phyloP scores from a whole-genome alignment of 306 rosid genomes.

The Lathyrus sativus region DNA sequence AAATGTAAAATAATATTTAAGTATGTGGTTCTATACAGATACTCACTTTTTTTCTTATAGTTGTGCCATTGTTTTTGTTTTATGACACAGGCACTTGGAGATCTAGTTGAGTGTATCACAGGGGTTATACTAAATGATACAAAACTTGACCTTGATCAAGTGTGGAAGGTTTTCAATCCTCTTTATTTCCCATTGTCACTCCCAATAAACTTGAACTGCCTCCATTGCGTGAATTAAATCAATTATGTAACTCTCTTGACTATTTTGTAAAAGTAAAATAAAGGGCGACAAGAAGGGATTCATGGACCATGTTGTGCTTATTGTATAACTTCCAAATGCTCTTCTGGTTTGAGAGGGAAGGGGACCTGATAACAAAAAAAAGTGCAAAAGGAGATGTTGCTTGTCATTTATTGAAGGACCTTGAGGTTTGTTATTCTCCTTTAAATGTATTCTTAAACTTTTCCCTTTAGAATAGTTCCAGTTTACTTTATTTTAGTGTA shows the following conservation, averaged over 20 bases:
- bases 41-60: no score
- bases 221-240: conserved; percentile 66
- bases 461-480: no score
- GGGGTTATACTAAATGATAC: conserved; percentile 87
- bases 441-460: no score
- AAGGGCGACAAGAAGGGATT: conserved; percentile 55
- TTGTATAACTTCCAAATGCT: conserved; percentile 63
- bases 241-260: conserved; percentile 73
- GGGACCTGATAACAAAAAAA: conserved; percentile 57
- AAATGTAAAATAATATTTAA: no score
- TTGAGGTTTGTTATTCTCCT: no score
- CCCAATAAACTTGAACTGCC: conserved; percentile 93
- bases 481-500: no score
- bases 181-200: conserved; percentile 88
- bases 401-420: no score
- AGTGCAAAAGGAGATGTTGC: conserved; percentile 86
- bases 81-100: conserved; percentile 79
- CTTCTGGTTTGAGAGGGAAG: conserved; percentile 57
- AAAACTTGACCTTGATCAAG: conserved; percentile 69
- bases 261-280: conserved; percentile 62
- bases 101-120: conserved; percentile 89
- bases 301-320: conserved; percentile 54
- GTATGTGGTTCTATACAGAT: no score
- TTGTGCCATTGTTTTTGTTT: conserved; percentile 32
- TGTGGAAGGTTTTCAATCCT: conserved; percentile 82